A percentile compares a stretch with the other conserved stretches of the same genome.
Evolutionary conservation across 371 early-diverging fungal genomes (phyloP).

Genomic region (Circinella umbellata): DNA sequence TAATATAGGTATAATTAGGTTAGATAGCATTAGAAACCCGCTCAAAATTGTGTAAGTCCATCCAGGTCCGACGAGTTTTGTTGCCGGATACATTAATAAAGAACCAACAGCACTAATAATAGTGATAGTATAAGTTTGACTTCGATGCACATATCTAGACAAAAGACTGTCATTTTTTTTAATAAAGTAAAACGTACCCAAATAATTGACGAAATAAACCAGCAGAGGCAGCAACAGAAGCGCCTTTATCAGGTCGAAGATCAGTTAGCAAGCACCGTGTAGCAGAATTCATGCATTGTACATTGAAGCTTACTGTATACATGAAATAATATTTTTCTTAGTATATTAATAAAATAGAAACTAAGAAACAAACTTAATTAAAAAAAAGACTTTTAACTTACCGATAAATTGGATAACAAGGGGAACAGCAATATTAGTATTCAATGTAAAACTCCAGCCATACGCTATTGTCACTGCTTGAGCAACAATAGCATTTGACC

Average conservation of each 20-base stretch:
- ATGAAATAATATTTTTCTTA: too few species aligned
- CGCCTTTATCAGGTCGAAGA: conserved; percentile 42
- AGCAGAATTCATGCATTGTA: not conserved
- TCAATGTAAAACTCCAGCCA: conserved; percentile 20
- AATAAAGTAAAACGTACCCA: conserved; percentile 20
- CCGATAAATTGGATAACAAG: conserved; percentile 24
- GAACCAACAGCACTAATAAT: conserved; percentile 31
- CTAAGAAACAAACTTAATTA: too few species aligned
- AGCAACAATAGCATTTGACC: conserved; percentile 14
- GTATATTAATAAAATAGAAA: too few species aligned
- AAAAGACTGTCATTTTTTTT: not conserved
- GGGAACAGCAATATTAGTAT: conserved; percentile 19
- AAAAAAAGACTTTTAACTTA: conserved; percentile 3
- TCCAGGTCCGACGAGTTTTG: conserved; percentile 35
- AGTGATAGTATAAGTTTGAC: not conserved
- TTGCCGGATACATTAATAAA: conserved; percentile 36
- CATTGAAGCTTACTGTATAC: conserved; percentile 8
- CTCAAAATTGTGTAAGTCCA: conserved; percentile 43
- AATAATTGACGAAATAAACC: conserved; percentile 40
- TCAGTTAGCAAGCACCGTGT: conserved; percentile 40
- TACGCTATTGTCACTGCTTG: conserved; percentile 18
- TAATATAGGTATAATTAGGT: conserved; percentile 1
- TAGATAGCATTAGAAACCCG: conserved; percentile 20
- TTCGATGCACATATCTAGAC: too few species aligned
- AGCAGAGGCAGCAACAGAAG: conserved; percentile 43